Conservation (phyloP, 2,329 filamentous ascomycete species). For the Fusarium brachygibbosum region DNA sequence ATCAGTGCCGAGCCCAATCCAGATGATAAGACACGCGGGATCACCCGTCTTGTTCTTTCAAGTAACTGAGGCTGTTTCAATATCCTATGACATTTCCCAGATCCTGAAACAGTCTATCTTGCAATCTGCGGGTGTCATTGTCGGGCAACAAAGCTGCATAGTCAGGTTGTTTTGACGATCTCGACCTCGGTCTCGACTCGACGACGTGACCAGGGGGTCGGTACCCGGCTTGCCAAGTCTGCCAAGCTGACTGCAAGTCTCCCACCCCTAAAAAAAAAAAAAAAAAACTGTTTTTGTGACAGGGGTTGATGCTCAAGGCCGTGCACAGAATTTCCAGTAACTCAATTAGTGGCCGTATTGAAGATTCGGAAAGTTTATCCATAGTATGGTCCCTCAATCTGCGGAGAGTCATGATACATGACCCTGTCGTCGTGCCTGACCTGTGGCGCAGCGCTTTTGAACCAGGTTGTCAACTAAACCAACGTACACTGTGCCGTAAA, state of each 20-base stretch:
- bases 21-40: slow-evolving; percentile 8
- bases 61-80: background rate
- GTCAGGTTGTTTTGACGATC: slow-evolving; percentile 24
- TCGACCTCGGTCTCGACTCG: slow-evolving; percentile 31
- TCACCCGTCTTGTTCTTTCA: slow-evolving; percentile 5
- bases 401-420: slow-evolving; percentile 6
- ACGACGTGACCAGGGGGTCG: slow-evolving; percentile 27
- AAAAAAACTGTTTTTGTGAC: background rate
- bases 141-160: slow-evolving; percentile 20
- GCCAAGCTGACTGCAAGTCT: slow-evolving; percentile 2
- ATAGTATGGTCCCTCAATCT: slow-evolving; percentile 2
- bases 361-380: slow-evolving; percentile 26
- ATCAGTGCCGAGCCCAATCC: slow-evolving; percentile 17
- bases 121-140: slow-evolving; percentile 8
- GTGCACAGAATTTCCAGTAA: slow-evolving; percentile 1
- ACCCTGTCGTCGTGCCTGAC: slow-evolving; percentile 10
- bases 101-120: slow-evolving; percentile 25
- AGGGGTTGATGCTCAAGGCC: background rate
- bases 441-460: slow-evolving; percentile 15
- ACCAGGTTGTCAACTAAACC: background rate
- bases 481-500: background rate
- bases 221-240: slow-evolving; percentile 14
- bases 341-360: slow-evolving; percentile 18
- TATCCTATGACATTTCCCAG: slow-evolving; percentile 14
- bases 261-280: too few species aligned